Base-by-base conservation (phyloP, 2,329 filamentous ascomycete species). In the Grosmannia serpens region DNA sequence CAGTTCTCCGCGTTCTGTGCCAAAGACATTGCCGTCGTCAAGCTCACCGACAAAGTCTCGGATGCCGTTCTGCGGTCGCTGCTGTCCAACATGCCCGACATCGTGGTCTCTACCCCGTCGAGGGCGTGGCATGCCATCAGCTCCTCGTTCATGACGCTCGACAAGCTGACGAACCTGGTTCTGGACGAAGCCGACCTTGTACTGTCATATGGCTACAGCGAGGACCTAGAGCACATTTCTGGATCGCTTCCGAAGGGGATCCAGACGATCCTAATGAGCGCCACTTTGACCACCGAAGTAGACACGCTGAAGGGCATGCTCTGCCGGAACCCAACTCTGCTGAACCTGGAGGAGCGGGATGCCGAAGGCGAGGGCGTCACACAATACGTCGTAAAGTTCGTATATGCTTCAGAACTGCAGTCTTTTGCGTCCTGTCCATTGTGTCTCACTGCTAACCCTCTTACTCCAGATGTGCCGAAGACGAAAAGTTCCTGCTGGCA, bases 101-200 rank as follows among this genome's bases (percentile, higher is more conserved):
- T 99, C 59, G 84, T 99, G 55, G 85, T 99, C 51, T 88, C 91
- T 0, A 99, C 95, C 0, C 94, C 94, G 0, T 85, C 89, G n/a
- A 81, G 89, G 66, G 90, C 88, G 17, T 86, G 86, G 67, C 78
- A 86, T 60, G 91, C 92, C 67, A 79, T 95, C 66, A 88, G 88
- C 67, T 84, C 78, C 55, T 83, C 85, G 13, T 81, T 86, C 0
- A 75, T 97, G 55, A 83, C 84, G 1, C 75, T 95, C 35, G 81
- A 86, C 20, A 79, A 82, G 53, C 77, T 99, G 26, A 81, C 83
- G 35, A 85, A 91, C 63, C 74, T 97, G 20, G 88, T 97, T 0
- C 84, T 99, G 57, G 94, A 99, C 70, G 94, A 99, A 74, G 91
- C 92, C 3, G 94, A 99, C 68, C 73, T 99, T 62, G 87, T 99